phyloP scores from a whole-genome alignment of 2,329 filamentous ascomycete genomes.

The Atkinsonella hypoxylon region DNA sequence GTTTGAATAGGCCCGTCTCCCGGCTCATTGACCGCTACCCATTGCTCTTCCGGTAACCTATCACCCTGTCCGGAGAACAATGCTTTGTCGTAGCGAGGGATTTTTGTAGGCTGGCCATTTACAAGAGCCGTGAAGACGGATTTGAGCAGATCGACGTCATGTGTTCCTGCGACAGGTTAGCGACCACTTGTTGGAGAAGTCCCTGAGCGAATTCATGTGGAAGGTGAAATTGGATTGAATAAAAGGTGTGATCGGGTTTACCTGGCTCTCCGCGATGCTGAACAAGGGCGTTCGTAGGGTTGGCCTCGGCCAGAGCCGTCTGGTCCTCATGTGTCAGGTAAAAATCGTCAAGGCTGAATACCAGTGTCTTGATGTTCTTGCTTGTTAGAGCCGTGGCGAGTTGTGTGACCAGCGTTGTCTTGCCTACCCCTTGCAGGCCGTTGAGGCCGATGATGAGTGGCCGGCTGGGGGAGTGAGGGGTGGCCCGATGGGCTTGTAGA shows the following conservation, averaged over 20 bases:
- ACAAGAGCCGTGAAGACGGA: slow-evolving; percentile 50
- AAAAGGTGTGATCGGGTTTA: slow-evolving; percentile 8
- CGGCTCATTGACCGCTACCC: slow-evolving; percentile 44
- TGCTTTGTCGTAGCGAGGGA: slow-evolving; percentile 79
- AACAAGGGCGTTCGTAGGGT: slow-evolving; percentile 63
- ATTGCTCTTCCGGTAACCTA: slow-evolving; percentile 48
- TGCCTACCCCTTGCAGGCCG: slow-evolving; percentile 83
- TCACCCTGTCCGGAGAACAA: slow-evolving; percentile 66
- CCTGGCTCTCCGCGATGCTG: slow-evolving; percentile 76
- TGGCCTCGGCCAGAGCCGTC: slow-evolving; percentile 45
- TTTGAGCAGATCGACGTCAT: slow-evolving; percentile 57
- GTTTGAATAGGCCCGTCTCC: slow-evolving; percentile 43
- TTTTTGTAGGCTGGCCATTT: slow-evolving; percentile 34
- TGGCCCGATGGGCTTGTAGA: slow-evolving; percentile 36
- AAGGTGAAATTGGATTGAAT: no score
- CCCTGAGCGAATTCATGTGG: background rate
- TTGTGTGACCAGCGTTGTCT: slow-evolving; percentile 70
- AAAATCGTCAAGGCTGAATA: slow-evolving; percentile 80
- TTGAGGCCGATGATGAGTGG: slow-evolving; percentile 81
- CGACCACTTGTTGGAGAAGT: no score
- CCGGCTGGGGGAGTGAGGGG: slow-evolving; percentile 22
- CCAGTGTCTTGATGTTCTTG: slow-evolving; percentile 49
- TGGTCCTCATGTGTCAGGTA: slow-evolving; percentile 68
- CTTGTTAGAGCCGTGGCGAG: slow-evolving; percentile 50
- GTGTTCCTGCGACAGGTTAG: slow-evolving; percentile 34